Base-by-base conservation (phyloP, 768 basidiomycete species). In the Ramaria sp. region DNA sequence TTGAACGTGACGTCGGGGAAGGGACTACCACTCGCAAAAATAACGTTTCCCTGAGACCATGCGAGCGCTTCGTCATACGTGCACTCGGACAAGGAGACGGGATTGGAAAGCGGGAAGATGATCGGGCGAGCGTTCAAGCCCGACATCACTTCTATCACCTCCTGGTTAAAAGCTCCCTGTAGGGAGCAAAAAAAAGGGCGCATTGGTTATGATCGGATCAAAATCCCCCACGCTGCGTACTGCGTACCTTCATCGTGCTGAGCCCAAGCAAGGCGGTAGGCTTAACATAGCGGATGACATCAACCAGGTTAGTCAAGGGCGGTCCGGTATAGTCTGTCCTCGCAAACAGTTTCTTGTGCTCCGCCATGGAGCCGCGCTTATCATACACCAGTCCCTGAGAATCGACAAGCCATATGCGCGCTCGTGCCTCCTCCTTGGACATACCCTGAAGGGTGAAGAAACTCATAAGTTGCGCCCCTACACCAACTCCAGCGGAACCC, bases 61-160 rank as follows among this genome's bases (percentile, higher is more conserved):
- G 71, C 68, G 41, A 91, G 77, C 1, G 87, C 87, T 49, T 89
- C 83, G 44, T 78, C 68, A 67, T 88, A 92, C 22, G 83, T 82
- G 65, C 85, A 88, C 64, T 91, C 89, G 6, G 83, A 85, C 47
- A 88, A 73, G n/a, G 74, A 73, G 55, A 86, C 78, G 42, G 93
- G 93, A 71, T 95, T 96, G 22, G 88, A 90, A 9, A 95, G 79
- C 30, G 93, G 88, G 76, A 95, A 95, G 65, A 95, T 79, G 71
- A 95, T 92, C 22, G 93, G 93, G 16, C 81, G 78, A 3, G 78
- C 72, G 67, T 93, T 95, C 62, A 85, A 74, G 27, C 76, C 74
- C 16, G 83, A 78, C 91, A 96, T 92, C 0, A 77, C 70, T 58
- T 78, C 71, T 48, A 95, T 78, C 50, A 88, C 83, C 15, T 76